Evolutionary conservation across 2,329 filamentous ascomycete genomes (phyloP).

Genomic region (Aspergillus novofumigatus): DNA sequence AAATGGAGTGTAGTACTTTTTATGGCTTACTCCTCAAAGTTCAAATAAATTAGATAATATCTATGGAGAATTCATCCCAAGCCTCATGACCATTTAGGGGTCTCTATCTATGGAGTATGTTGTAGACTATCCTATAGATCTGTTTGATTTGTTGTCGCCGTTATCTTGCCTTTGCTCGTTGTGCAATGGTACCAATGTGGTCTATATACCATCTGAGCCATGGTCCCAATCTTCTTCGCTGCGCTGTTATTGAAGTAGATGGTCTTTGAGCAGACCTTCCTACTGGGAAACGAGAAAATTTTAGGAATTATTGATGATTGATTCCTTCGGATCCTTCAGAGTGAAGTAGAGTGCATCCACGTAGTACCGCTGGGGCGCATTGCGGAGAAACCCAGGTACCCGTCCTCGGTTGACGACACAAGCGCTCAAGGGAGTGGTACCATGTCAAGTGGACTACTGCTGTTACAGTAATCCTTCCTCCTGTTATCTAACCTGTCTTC

Average conservation of each 20-base stretch:
- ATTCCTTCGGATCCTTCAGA: neutral
- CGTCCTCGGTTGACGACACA: conserved; percentile 13
- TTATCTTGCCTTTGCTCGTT: neutral
- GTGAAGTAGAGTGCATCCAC: neutral
- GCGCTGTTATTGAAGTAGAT: neutral
- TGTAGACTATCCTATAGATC: neutral
- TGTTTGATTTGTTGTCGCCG: neutral
- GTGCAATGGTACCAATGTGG: neutral
- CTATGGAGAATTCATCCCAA: neutral
- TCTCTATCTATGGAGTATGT: neutral
- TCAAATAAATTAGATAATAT: no score
- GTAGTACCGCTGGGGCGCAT: neutral
- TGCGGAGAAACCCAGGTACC: neutral
- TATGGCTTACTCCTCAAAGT: neutral
- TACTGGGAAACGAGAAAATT: neutral
- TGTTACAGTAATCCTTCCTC: neutral
- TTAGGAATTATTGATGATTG: neutral
- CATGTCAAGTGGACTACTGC: neutral
- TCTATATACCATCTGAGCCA: neutral
- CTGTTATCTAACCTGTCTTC: neutral
- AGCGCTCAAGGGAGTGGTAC: neutral
- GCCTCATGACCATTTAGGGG: neutral
- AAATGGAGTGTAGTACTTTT: neutral
- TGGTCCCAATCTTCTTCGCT: neutral
- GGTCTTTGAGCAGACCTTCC: neutral